These are phyloP conservation scores for Diaporthe capsici DNA, from an alignment of 2,329 filamentous ascomycete species.

Conservation along the genomic window DNA sequence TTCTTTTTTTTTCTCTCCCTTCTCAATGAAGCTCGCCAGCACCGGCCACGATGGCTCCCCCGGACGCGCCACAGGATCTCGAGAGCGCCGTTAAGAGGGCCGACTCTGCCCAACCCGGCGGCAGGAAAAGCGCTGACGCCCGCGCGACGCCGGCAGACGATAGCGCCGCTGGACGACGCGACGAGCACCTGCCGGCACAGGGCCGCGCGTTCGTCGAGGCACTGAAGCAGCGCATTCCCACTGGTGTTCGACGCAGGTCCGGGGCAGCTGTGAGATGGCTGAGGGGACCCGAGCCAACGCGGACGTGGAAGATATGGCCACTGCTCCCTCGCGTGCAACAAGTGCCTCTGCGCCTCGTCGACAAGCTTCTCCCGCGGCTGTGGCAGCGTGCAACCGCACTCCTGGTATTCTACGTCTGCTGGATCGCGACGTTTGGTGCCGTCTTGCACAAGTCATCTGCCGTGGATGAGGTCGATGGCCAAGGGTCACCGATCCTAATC, in stretches of 20 bases:
- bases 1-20: background rate
- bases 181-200: background rate
- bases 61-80: slow-evolving; percentile 17
- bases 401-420: slow-evolving; percentile 39
- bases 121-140: slow-evolving; percentile 22
- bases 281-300: slow-evolving; percentile 24
- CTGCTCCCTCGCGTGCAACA: slow-evolving; percentile 38
- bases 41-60: slow-evolving; percentile 30
- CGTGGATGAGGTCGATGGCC: slow-evolving; percentile 34
- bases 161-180: background rate
- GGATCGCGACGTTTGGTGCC: slow-evolving; percentile 38
- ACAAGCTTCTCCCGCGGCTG: slow-evolving; percentile 31
- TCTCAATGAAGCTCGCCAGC: slow-evolving; percentile 6
- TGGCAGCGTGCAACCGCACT: slow-evolving; percentile 35
- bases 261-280: slow-evolving; percentile 19
- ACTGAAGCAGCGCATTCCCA: slow-evolving; percentile 28
- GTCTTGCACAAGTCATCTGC: slow-evolving; percentile 36
- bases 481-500: slow-evolving; percentile 31
- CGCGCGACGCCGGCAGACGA: slow-evolving; percentile 17
- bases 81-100: slow-evolving; percentile 35
- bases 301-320: slow-evolving; percentile 37
- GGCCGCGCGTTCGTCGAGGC: slow-evolving; percentile 7
- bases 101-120: background rate
- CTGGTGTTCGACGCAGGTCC: background rate
- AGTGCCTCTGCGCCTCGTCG: slow-evolving; percentile 38